These are phyloP conservation scores for Rusavskia elegans DNA, from an alignment of 495 filamentous ascomycete genomes.

Conservation along the genomic window DNA sequence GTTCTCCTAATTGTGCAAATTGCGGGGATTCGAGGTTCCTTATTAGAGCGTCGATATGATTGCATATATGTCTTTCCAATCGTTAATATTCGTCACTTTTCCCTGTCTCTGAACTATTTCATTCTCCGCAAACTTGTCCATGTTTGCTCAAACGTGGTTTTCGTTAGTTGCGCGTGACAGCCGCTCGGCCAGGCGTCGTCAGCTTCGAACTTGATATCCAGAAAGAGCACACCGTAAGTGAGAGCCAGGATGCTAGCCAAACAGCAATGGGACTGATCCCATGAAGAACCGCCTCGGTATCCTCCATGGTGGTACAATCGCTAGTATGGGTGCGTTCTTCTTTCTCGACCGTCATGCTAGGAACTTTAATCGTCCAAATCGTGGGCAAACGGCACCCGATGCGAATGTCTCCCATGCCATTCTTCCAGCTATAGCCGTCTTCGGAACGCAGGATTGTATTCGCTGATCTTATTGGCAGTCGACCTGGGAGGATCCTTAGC, in stretches of 20 bases:
- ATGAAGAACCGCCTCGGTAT: slow-evolving; percentile 72
- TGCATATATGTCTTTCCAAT: too few relatives aligned
- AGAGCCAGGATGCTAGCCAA: too few relatives aligned
- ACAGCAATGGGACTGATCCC: neutral
- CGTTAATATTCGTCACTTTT: too few relatives aligned
- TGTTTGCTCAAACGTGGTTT: too few relatives aligned
- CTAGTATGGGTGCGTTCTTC: slow-evolving; percentile 54
- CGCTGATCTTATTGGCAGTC: slow-evolving; percentile 27
- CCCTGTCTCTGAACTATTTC: too few relatives aligned
- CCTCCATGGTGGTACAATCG: slow-evolving; percentile 88
- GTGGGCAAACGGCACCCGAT: too few relatives aligned
- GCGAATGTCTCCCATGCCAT: neutral
- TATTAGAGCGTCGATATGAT: too few relatives aligned
- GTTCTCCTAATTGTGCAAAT: too few relatives aligned
- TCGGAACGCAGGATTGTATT: neutral
- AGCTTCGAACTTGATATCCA: slow-evolving; percentile 76
- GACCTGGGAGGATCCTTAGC: slow-evolving; percentile 88
- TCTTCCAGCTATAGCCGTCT: neutral
- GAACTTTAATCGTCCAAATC: too few relatives aligned
- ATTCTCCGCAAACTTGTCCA: too few relatives aligned
- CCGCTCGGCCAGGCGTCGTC: slow-evolving; percentile 62
- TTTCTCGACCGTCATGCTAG: neutral
- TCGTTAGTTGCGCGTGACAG: slow-evolving; percentile 54
- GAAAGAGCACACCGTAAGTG: slow-evolving; percentile 70
- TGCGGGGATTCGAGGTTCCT: too few relatives aligned